These are phyloP conservation scores for Astragalus membranaceus DNA, from an alignment of 306 rosid genomes.

Conservation along the genomic window DNA sequence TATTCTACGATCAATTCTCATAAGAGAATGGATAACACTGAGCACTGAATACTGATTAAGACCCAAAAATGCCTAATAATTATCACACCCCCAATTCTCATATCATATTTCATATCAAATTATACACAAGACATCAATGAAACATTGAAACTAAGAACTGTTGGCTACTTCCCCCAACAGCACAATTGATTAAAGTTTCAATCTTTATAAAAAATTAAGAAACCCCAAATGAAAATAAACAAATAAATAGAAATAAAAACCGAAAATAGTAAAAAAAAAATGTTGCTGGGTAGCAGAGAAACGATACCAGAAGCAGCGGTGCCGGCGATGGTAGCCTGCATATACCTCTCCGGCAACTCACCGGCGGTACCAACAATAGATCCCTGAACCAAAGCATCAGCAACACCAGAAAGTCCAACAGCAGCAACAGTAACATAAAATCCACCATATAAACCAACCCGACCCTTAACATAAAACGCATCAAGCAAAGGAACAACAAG, in stretches of 20 bases:
- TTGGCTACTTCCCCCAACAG: too few relatives aligned
- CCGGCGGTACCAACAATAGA: conserved; percentile 75
- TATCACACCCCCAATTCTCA: background rate
- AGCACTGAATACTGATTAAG: too few relatives aligned
- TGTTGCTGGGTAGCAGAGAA: background rate
- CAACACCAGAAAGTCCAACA: conserved; percentile 41
- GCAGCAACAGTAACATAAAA: conserved; percentile 54
- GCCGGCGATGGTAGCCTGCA: conserved; percentile 79
- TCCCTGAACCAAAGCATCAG: conserved; percentile 69
- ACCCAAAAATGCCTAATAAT: too few relatives aligned
- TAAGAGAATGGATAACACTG: too few relatives aligned
- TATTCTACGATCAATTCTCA: background rate
- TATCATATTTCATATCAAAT: background rate
- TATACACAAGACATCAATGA: background rate
- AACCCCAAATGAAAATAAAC: background rate
- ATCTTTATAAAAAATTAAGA: background rate
- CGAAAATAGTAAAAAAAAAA: background rate
- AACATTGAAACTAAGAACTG: too few relatives aligned
- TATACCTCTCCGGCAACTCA: conserved; percentile 76
- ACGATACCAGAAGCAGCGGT: conserved; percentile 70
- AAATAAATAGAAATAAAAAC: too few relatives aligned
- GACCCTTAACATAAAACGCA: conserved; percentile 47
- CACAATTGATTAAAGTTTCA: background rate
- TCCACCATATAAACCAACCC: conserved; percentile 61
- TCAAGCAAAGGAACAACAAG: conserved; percentile 60